These are phyloP conservation scores for Amanita molliuscula DNA, from an alignment of 768 basidiomycete species.

Conservation along the genomic window DNA sequence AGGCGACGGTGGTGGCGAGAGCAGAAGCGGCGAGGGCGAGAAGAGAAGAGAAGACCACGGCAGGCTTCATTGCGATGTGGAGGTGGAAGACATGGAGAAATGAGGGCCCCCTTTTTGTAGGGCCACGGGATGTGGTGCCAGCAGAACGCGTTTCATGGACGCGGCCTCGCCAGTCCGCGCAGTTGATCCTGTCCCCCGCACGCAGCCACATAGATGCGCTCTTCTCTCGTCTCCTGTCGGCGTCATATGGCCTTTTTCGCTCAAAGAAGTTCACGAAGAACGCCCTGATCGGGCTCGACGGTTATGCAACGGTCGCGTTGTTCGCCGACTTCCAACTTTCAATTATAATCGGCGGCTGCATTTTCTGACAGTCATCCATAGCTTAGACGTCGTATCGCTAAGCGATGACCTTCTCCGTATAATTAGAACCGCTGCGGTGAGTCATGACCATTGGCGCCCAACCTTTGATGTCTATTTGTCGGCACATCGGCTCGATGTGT, in stretches of 20 bases:
- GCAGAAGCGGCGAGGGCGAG: slow-evolving; percentile 15
- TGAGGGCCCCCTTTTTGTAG: background rate
- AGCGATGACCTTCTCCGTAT: slow-evolving; percentile 64
- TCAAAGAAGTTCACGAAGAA: slow-evolving; percentile 81
- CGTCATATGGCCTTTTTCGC: slow-evolving; percentile 73
- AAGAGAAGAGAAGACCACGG: slow-evolving; percentile 14
- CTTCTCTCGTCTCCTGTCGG: slow-evolving; percentile 7
- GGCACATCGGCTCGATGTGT: too few species aligned
- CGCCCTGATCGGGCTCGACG: slow-evolving; percentile 62
- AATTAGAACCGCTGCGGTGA: slow-evolving; percentile 79
- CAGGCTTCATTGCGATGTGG: slow-evolving; percentile 14
- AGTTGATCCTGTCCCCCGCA: too few species aligned
- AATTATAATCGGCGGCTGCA: too few species aligned
- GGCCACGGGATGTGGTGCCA: background rate
- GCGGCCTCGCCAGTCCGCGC: background rate
- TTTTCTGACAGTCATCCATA: slow-evolving; percentile 18
- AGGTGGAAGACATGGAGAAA: background rate
- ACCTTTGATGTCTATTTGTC: slow-evolving; percentile 3
- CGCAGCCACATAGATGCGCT: background rate
- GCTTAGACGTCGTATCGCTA: slow-evolving; percentile 74
- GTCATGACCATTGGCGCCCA: slow-evolving; percentile 8
- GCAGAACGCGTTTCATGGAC: too few species aligned
- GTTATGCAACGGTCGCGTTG: slow-evolving; percentile 68
- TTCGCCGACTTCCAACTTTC: slow-evolving; percentile 88
- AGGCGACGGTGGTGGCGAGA: slow-evolving; percentile 18